Evolutionary conservation across 768 basidiomycete species (phyloP).

Genomic region (Tephrocybe sp.): DNA sequence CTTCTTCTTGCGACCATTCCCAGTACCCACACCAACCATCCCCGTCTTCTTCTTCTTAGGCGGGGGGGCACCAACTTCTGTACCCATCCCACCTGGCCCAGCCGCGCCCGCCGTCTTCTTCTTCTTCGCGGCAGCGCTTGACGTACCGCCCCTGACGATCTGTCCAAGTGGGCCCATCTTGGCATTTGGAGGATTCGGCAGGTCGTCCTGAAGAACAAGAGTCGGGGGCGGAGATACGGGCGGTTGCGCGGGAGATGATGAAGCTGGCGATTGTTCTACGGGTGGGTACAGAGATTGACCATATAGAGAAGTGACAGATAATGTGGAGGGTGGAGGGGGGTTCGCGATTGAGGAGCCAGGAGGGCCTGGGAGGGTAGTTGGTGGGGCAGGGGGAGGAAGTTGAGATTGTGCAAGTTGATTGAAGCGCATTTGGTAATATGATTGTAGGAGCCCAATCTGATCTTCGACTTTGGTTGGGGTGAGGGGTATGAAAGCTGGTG

Average conservation of each 20-base stretch:
- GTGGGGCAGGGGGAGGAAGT: conserved; percentile 23
- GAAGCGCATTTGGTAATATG: conserved; percentile 68
- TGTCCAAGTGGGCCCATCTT: conserved; percentile 84
- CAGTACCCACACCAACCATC: conserved; percentile 39
- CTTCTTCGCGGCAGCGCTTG: conserved; percentile 61
- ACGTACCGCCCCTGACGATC: conserved; percentile 52
- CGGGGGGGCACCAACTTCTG: conserved; percentile 22
- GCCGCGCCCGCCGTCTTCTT: conserved; percentile 34
- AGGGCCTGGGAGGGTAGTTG: conserved; percentile 15
- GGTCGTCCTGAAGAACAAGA: conserved; percentile 63
- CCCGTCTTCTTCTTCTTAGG: conserved; percentile 45
- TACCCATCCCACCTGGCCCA: conserved; percentile 23
- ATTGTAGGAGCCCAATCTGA: conserved; percentile 84
- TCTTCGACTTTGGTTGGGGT: conserved; percentile 61
- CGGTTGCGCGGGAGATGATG: not conserved
- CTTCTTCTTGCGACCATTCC: conserved; percentile 51
- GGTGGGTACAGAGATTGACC: conserved; percentile 8
- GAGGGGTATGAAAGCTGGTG: conserved; percentile 77
- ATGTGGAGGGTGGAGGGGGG: conserved; percentile 3
- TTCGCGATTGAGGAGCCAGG: conserved; percentile 16
- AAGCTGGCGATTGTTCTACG: not conserved
- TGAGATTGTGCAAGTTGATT: conserved; percentile 33
- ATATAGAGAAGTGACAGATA: conserved; percentile 3
- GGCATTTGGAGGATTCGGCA: conserved; percentile 52
- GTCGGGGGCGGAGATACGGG: conserved; percentile 4